Percentiles rank a stretch among this genome's conserved stretches.
phyloP scores from a whole-genome alignment of 805 yeast species.

The Clavispora fructus region DNA sequence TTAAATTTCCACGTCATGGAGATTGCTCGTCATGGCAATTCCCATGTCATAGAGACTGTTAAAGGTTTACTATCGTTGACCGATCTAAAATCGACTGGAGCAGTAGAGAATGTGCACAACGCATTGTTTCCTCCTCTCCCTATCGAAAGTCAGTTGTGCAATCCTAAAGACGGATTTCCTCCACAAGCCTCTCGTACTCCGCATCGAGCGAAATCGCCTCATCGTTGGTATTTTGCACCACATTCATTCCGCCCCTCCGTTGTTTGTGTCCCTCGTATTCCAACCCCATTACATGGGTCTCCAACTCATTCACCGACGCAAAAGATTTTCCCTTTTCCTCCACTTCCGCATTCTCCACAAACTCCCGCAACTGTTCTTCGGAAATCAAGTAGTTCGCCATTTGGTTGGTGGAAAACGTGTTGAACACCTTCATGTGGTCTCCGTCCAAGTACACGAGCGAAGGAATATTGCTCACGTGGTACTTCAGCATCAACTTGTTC shows the following conservation, averaged over 20 bases:
- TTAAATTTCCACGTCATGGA: too few species aligned
- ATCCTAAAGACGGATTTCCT: constrained; percentile 4
- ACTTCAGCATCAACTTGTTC: constrained; percentile 18
- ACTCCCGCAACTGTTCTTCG: constrained; percentile 10
- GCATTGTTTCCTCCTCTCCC: too few species aligned
- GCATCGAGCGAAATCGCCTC: constrained; percentile 13
- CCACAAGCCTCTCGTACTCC: constrained; percentile 15
- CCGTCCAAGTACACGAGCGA: constrained; percentile 23
- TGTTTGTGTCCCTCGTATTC: constrained; percentile 11
- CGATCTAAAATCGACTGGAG: too few species aligned
- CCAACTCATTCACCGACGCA: constrained; percentile 3
- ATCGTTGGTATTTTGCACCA: constrained; percentile 2
- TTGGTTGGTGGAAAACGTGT: constrained; percentile 19
- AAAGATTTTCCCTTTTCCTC: constrained; percentile 10
- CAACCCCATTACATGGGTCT: constrained; percentile 3
- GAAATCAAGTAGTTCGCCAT: constrained; percentile 13
- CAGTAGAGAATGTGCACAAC: too few species aligned
- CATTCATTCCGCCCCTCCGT: constrained; percentile 11
- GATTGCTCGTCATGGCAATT: too few species aligned
- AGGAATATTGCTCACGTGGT: constrained; percentile 27
- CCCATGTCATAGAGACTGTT: too few species aligned
- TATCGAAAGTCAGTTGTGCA: too few species aligned
- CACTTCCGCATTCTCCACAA: constrained; percentile 4
- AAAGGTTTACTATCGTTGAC: too few species aligned
- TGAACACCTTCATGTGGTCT: constrained; percentile 20